Conservation (phyloP, 495 filamentous ascomycete species). For the Neurospora sublineolata region DNA sequence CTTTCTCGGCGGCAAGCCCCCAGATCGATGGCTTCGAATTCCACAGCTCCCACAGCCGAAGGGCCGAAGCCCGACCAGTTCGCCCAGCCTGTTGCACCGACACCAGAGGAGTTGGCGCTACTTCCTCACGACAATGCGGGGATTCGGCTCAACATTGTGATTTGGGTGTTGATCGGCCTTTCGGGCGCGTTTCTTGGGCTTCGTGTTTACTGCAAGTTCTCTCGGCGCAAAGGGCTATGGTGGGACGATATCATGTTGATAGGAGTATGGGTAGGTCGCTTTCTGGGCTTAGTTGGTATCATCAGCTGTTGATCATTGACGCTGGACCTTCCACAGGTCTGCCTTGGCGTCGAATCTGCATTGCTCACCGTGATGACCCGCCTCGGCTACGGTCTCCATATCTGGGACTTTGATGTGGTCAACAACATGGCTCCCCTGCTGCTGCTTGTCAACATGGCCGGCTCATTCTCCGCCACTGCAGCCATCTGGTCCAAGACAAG, state of each 20-base stretch:
- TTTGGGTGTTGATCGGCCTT: slow-evolving; percentile 19
- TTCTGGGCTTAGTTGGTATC: not conserved
- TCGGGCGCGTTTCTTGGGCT: slow-evolving; percentile 18
- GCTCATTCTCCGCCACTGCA: slow-evolving; percentile 12
- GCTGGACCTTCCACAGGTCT: not conserved
- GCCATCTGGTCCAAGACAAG: slow-evolving; percentile 24
- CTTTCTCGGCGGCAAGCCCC: not conserved
- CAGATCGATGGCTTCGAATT: not conserved
- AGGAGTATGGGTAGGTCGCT: slow-evolving; percentile 21
- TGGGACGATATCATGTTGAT: slow-evolving; percentile 25
- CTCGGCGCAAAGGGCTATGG: slow-evolving; percentile 15
- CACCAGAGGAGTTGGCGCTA: slow-evolving; percentile 3
- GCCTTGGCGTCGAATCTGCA: slow-evolving; percentile 4
- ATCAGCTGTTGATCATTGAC: not conserved
- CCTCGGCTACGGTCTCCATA: slow-evolving; percentile 20
- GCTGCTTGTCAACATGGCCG: slow-evolving; percentile 8
- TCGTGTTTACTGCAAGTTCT: slow-evolving; percentile 22
- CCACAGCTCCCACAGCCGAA: not conserved
- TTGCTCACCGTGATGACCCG: slow-evolving; percentile 13
- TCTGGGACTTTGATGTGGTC: slow-evolving; percentile 9
- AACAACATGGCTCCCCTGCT: slow-evolving; percentile 3
- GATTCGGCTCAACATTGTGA: slow-evolving; percentile 11
- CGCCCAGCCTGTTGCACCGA: not conserved
- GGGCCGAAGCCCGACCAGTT: slow-evolving; percentile 10
- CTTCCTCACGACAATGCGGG: slow-evolving; percentile 19